Evolutionary conservation across 2,329 filamentous ascomycete genomes (phyloP), one percentile per base, ranked within the genome.

Genomic region (Penicillium expansum): DNA sequence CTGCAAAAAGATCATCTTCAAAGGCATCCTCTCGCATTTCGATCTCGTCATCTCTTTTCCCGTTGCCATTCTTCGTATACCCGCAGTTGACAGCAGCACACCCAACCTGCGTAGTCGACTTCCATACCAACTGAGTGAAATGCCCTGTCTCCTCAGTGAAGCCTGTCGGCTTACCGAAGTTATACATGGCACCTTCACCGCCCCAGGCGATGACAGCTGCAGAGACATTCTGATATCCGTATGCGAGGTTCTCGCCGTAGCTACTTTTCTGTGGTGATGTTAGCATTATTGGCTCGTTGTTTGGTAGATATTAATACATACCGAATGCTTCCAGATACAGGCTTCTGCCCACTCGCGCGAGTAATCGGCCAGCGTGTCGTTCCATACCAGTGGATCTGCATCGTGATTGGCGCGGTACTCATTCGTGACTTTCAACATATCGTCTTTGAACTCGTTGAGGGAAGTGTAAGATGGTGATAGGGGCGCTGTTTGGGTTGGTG

Each of bases 121-220:
- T 84, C 88, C 88, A 91, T 6, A 91, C 87, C 7, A 91, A 71
- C 76, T 90, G 87, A 1, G 87, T 88, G 64, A 91, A 91, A 69
- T 90, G 87, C 0, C 87, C 88, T 18, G 87, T 89, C 33, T 74
- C 70, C 62, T 85, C 77, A 9, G 67, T 75, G 66, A 88, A 91
- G 0, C 80, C 80, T 0, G 74, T 77, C 0, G 81, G 81, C 1
- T 80, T 68, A 2, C 67, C 61, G 69, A 83, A 92, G 63, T 87
- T 72, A 68, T 90, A 92, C 6, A 76, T 57, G 0, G 70, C 65
- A 11, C 83, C 71, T 73, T 90, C 86, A 61, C 80, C 63, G 18
- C 84, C 89, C 88, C 89, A 92, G 1, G 80, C 82, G 43, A 83
- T 81, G n/a, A 92, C 77, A 48, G 82, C 80, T 4, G 79, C 76